phyloP scores from a whole-genome alignment of 2,329 filamentous ascomycete species.

The Fusarium hainanense region DNA sequence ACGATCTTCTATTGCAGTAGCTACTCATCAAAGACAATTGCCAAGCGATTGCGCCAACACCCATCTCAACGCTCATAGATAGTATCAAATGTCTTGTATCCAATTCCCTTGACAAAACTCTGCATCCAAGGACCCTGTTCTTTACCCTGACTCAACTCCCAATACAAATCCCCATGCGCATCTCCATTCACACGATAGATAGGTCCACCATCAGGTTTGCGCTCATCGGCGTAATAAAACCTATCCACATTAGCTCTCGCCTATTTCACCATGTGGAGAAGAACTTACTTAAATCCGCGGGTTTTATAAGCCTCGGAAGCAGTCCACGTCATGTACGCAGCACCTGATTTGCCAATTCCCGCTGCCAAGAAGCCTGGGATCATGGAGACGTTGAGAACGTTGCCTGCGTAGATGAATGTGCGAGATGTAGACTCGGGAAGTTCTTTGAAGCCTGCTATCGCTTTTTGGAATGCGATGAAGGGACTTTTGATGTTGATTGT shows the following conservation, averaged over 20 bases:
- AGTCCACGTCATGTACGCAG: constrained; percentile 42
- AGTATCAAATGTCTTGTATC: constrained; percentile 47
- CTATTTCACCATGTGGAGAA: not conserved
- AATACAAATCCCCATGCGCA: constrained; percentile 56
- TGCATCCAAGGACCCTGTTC: constrained; percentile 59
- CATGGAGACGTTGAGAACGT: constrained; percentile 51
- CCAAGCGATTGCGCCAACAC: fast-evolving
- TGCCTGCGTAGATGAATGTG: constrained; percentile 60
- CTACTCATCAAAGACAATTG: fast-evolving
- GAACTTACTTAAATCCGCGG: constrained; percentile 51
- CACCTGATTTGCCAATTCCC: constrained; percentile 56
- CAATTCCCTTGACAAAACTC: constrained; percentile 57
- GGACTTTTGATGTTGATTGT: constrained; percentile 23
- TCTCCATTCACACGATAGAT: constrained; percentile 51
- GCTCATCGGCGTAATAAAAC: constrained; percentile 65
- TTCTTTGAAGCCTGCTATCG: constrained; percentile 21
- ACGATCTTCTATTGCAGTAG: not conserved
- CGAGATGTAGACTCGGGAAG: constrained; percentile 48
- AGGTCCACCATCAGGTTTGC: constrained; percentile 53
- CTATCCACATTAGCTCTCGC: constrained; percentile 43
- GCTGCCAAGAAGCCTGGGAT: constrained; percentile 50
- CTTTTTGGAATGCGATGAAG: constrained; percentile 31
- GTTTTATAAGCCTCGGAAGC: constrained; percentile 51
- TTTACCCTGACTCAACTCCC: constrained; percentile 52
- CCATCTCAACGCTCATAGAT: not conserved